A percentile compares a stretch with the other conserved stretches of the same genome.
These are phyloP conservation scores for Ustilago sp. DNA, from an alignment of 1,284 basidiomycete species.

Conservation along the genomic window DNA sequence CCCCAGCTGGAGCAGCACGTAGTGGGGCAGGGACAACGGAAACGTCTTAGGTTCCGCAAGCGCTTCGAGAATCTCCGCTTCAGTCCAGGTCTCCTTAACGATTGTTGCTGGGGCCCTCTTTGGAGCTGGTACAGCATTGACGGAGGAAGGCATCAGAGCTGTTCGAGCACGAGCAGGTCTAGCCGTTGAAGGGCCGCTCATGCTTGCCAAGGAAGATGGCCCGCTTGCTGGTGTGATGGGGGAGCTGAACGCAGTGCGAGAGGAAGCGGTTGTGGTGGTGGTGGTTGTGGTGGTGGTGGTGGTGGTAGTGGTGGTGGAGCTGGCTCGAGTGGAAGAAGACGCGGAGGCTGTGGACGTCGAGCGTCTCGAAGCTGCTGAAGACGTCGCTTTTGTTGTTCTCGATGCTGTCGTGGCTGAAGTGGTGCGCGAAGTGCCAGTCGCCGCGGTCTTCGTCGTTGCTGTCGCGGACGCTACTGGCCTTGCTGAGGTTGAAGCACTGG, in stretches of 20 bases:
- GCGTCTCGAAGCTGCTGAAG: slow-evolving; percentile 26
- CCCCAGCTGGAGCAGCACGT: slow-evolving; percentile 28
- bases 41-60: slow-evolving; percentile 15
- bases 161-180: slow-evolving; percentile 6
- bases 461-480: slow-evolving; percentile 4
- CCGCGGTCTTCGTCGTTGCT: background rate
- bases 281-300: slow-evolving; percentile 3
- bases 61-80: slow-evolving; percentile 27
- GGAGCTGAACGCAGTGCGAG: slow-evolving; percentile 3
- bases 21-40: slow-evolving; percentile 15
- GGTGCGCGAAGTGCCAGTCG: slow-evolving; percentile 13
- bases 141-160: slow-evolving; percentile 1
- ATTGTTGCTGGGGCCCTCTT: background rate
- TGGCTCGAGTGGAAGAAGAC: slow-evolving; percentile 20
- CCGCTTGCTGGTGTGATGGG: slow-evolving; percentile 9
- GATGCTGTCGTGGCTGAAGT: slow-evolving; percentile 4
- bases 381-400: slow-evolving; percentile 7
- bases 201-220: background rate
- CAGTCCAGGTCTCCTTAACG: slow-evolving; percentile 26
- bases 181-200: slow-evolving; percentile 2
- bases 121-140: background rate
- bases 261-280: slow-evolving; percentile 16
- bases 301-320: slow-evolving; percentile 5
- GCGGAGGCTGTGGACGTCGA: slow-evolving; percentile 11
- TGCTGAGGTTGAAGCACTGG: background rate